Evolutionary conservation across 371 early-diverging fungal species (phyloP), one percentile per base, ranked within the genome.

Genomic region (Rhizopus arrhizus): DNA sequence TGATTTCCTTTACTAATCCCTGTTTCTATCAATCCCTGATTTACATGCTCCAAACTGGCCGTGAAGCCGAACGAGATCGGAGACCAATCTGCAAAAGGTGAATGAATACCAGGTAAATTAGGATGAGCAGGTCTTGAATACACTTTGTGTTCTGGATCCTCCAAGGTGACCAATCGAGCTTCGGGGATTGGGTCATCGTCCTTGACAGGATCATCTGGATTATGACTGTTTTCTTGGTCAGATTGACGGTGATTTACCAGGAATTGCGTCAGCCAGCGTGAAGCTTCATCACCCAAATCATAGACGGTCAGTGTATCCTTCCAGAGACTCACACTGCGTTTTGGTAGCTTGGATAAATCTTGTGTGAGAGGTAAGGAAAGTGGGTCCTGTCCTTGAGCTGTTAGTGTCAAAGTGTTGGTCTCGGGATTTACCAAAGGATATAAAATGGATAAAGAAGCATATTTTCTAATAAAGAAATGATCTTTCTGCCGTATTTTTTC

Each of bases 231-330:
- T 15, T 56, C 54, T 12, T 42, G 40, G 45, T 77, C 75, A 38
- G 75, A 76, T 2, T 61, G 13, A 3, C 63, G 58, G 54, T 81
- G 71, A 12, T 46, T 42, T 1, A n/a, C 10, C 12, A 80, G 47
- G 47, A 81, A 78, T 16, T 62, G 48, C 0, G 56, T 63, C 4
- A 77, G 28, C 81, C 81, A 81, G 36, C 53, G 60, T 0, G 71
- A 68, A 10, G 73, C 76, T 32, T 50, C 65, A 34, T 81, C 76
- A 0, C 81, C 81, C 61, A 81, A 57, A 42, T 81, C 81, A 58
- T 65, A 78, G 0, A 65, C 78, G 0, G 46, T 61, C 31, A 81
- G 41, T 7, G 47, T 61, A 38, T 66, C 60, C 54, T 62, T 61
- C 81, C 81, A 81, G 9, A 81, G 40, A 4, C 45, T 53, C 1